A percentile compares a stretch with the other conserved stretches of the same genome.
Conservation (phyloP, 306 rosid species). For the Trifolium dubium region DNA sequence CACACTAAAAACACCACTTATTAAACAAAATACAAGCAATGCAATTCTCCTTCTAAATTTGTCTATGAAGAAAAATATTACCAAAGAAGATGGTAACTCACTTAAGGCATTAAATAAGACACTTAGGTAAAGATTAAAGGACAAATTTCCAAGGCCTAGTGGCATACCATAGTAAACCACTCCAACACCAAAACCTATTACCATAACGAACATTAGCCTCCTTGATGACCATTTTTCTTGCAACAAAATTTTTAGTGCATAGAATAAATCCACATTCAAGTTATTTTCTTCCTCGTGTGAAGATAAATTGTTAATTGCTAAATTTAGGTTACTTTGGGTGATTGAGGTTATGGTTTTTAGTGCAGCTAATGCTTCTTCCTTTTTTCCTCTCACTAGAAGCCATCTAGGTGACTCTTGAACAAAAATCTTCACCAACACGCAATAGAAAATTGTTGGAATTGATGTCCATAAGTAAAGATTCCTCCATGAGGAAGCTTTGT, state of each 20-base stretch:
- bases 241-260: slow-evolving; percentile 43
- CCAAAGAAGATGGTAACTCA: slow-evolving; percentile 60
- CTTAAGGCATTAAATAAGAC: slow-evolving; percentile 66
- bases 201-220: slow-evolving; percentile 45
- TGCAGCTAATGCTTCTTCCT: slow-evolving; percentile 54
- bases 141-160: slow-evolving; percentile 55
- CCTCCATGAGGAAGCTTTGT: slow-evolving; percentile 56
- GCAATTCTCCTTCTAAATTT: slow-evolving; percentile 53
- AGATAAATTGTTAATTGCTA: slow-evolving; percentile 42
- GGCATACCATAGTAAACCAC: slow-evolving; percentile 77
- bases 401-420: slow-evolving; percentile 73
- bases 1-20: slow-evolving; percentile 58
- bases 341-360: slow-evolving; percentile 40
- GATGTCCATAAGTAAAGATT: slow-evolving; percentile 62
- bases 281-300: slow-evolving; percentile 27
- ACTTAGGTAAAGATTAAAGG: slow-evolving; percentile 59
- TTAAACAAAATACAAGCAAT: slow-evolving; percentile 26
- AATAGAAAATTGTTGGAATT: slow-evolving; percentile 52
- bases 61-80: slow-evolving; percentile 44
- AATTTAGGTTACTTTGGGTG: slow-evolving; percentile 17
- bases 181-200: slow-evolving; percentile 54
- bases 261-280: slow-evolving; percentile 44
- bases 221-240: slow-evolving; percentile 54
- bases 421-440: slow-evolving; percentile 31
- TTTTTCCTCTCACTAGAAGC: slow-evolving; percentile 59